These are phyloP conservation scores for Ganoderma multipileum DNA, from an alignment of 1,284 basidiomycete genomes.

Conservation along the genomic window DNA sequence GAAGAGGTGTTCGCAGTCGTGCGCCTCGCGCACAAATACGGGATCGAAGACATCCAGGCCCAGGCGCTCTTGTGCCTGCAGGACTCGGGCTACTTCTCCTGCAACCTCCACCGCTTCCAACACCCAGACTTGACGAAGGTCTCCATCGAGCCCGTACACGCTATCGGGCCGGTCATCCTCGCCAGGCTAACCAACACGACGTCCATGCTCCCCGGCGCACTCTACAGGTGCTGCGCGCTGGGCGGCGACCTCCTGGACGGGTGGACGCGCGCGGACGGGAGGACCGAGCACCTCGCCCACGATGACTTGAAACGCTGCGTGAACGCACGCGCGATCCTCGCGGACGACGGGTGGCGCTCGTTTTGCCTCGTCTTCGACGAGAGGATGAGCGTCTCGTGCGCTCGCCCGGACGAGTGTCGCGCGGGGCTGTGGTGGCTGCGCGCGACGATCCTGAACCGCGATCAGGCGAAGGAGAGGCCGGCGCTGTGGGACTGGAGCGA, in stretches of 20 bases:
- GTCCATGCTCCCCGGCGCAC: constrained; percentile 5
- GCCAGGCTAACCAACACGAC: constrained; percentile 12
- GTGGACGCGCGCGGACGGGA: constrained; percentile 4
- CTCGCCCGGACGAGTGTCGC: not conserved
- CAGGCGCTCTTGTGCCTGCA: not conserved
- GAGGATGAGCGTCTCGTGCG: not conserved
- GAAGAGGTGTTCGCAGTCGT: not conserved
- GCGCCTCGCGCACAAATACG: constrained; percentile 10
- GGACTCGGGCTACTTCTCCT: constrained; percentile 1
- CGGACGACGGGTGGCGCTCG: not conserved
- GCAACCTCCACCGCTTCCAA: not conserved
- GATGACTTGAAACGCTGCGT: not conserved
- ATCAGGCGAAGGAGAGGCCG: not conserved
- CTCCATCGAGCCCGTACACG: not conserved
- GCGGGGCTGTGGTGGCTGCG: not conserved
- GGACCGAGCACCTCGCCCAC: not conserved
- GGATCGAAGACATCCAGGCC: not conserved
- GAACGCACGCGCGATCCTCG: not conserved
- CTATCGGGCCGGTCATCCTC: constrained; percentile 8
- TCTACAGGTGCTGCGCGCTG: constrained; percentile 6
- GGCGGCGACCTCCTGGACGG: not conserved
- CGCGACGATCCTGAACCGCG: not conserved
- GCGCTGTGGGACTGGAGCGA: not conserved
- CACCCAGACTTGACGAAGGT: not conserved
- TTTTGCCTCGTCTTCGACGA: not conserved